A percentile compares a stretch with the other conserved stretches of the same genome.
phyloP scores from a whole-genome alignment of 495 filamentous ascomycete genomes.

The Thozetella sp. region DNA sequence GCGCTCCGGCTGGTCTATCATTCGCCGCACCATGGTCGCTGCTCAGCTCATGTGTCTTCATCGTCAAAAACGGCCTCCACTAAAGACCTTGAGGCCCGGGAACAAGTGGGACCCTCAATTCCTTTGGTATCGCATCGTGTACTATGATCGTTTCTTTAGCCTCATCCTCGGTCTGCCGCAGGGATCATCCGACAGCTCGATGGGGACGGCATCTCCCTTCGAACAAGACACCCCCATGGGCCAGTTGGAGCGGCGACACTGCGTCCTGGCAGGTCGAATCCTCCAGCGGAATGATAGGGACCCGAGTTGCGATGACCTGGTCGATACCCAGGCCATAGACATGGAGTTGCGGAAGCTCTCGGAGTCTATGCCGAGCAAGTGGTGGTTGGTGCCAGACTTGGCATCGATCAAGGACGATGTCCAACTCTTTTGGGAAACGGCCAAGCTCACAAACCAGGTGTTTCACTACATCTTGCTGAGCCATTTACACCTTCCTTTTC shows the following conservation, averaged over 20 bases:
- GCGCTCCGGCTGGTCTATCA: background rate
- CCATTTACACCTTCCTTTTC: conserved; percentile 19
- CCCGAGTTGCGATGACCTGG: conserved; percentile 6
- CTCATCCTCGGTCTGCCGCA: conserved; percentile 27
- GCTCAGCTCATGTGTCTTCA: conserved; percentile 22
- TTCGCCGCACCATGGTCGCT: background rate
- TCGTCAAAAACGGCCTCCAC: conserved; percentile 17
- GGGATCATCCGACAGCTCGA: conserved; percentile 9
- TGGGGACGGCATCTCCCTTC: conserved; percentile 10
- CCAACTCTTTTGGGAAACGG: conserved; percentile 15
- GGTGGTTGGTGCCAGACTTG: conserved; percentile 27
- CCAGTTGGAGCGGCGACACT: conserved; percentile 23
- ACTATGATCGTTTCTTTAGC: conserved; percentile 16
- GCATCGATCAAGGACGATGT: conserved; percentile 7
- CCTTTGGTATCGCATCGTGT: conserved; percentile 30
- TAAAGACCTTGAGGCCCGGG: conserved; percentile 12
- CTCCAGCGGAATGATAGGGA: conserved; percentile 24
- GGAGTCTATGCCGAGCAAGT: conserved; percentile 18
- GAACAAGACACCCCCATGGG: conserved; percentile 16
- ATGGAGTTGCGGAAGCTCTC: conserved; percentile 17
- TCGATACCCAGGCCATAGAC: conserved; percentile 15
- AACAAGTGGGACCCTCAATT: conserved; percentile 5
- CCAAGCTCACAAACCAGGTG: conserved; percentile 16
- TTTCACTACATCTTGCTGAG: conserved; percentile 14
- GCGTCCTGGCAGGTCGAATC: conserved; percentile 17